Evolutionary conservation across 1,139 yeast species (phyloP).

Genomic region (Diutina ranongensis): DNA sequence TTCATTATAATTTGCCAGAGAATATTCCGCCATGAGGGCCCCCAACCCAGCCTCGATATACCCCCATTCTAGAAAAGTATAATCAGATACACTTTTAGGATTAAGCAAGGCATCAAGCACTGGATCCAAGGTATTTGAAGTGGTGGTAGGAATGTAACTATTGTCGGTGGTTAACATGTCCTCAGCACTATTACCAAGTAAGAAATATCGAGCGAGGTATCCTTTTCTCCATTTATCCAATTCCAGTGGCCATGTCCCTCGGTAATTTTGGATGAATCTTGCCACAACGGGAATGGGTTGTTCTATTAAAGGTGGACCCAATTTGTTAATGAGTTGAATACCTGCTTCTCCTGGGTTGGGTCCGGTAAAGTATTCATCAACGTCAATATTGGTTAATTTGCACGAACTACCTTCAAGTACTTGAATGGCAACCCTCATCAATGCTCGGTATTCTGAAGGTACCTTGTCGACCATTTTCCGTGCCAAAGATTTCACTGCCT

Average conservation of each 20-base stretch:
- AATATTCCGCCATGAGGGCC: conserved; percentile 8
- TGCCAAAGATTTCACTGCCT: neutral
- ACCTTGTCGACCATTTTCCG: neutral
- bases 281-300: no score
- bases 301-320: neutral
- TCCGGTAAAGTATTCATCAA: neutral
- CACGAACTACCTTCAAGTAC: neutral
- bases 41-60: conserved; percentile 7
- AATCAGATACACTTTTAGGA: conserved; percentile 12
- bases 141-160: no score
- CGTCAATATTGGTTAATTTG: neutral
- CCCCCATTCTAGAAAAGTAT: conserved; percentile 8
- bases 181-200: no score
- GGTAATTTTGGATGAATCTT: no score
- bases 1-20: neutral
- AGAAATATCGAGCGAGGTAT: no score
- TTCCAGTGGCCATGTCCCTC: neutral
- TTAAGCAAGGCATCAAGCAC: neutral
- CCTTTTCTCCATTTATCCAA: no score
- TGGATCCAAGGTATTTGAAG: neutral
- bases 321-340: neutral
- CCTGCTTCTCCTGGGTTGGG: neutral
- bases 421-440: no score
- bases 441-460: neutral
- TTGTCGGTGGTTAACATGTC: no score